Base-by-base conservation (phyloP, 352 stramenopile genomes). In the Globisporangium cederbergense region DNA sequence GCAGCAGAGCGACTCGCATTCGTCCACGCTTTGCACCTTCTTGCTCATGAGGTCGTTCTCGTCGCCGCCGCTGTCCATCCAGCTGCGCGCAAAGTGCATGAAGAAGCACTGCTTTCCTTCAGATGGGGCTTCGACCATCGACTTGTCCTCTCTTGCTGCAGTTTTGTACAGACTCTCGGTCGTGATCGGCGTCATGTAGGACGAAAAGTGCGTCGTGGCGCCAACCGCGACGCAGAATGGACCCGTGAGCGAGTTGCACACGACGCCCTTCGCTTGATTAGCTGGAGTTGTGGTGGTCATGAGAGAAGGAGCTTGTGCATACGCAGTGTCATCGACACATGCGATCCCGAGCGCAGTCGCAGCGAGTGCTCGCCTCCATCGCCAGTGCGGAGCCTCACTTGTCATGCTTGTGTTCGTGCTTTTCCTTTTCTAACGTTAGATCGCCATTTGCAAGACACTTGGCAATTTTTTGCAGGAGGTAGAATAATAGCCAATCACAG, bases 41-140 rank as follows among this genome's bases (percentile, higher is more conserved):
- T 85, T 72, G 60, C 68, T 83, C 73, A 88, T 75, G 47, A 91
- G 30, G 64, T 91, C 82, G 74, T 88, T 81, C 38, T 58, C 70
- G 36, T 88, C 77, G 32, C 79, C 79, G 11, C 78, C 76, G 8
- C 67, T 78, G 71, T 91, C 82, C 82, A 91, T 91, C 82, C 82
- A 91, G 52, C 70, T 87, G 34, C 71, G 62, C 25, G 72, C 38
- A 42, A 86, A 89, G 61, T 89, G 79, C 53, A 77, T 81, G 47
- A 91, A 91, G 62, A 90, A 89, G 57, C 82, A 91, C 46, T 66
- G 68, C 49, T 86, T 88, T 47, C 18, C 40, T 46, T 22, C 75
- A 13, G 7, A 11, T 9, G 34, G 7, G 10, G 51, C 30, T 45
- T 16, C 42, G 20, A 6, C 6, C 10, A 16, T 25, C 13, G 25